phyloP scores from a whole-genome alignment of 345 rosid genomes.

The Turritis glabra region DNA sequence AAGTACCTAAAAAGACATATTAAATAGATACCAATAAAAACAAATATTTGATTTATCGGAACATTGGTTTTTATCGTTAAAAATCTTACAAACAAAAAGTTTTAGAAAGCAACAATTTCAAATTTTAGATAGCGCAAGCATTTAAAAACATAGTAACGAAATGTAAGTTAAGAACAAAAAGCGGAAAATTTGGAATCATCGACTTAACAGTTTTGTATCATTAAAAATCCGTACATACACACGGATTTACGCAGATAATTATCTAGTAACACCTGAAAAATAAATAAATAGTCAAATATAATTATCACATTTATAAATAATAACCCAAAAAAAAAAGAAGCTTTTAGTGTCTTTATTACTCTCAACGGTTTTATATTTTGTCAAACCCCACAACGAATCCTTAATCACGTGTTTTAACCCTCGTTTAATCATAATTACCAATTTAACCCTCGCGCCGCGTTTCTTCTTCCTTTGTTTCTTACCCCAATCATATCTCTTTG shows the following conservation, averaged over 20 bases:
- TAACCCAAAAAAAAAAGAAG: neutral
- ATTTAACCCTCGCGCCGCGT: conserved; percentile 11
- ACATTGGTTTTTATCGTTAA: neutral
- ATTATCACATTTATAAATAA: neutral
- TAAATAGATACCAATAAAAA: too few species aligned
- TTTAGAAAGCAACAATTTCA: neutral
- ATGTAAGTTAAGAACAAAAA: neutral
- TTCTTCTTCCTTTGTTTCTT: neutral
- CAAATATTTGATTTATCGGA: neutral
- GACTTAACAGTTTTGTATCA: too few species aligned
- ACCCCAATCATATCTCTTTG: conserved; percentile 5
- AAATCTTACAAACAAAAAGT: neutral
- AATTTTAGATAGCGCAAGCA: neutral
- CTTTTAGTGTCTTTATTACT: neutral
- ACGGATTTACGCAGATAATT: neutral
- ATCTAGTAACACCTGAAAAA: neutral
- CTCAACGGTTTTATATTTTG: neutral
- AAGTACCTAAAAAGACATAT: neutral
- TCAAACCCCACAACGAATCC: neutral
- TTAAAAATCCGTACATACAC: neutral
- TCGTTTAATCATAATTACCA: conserved; percentile 4
- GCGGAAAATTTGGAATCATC: too few species aligned
- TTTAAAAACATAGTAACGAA: neutral
- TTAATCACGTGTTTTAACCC: conserved; percentile 1
- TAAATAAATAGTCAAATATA: too few species aligned